phyloP scores from a whole-genome alignment of 805 yeast genomes.

The Groenewaldozyma tartarivorans region DNA sequence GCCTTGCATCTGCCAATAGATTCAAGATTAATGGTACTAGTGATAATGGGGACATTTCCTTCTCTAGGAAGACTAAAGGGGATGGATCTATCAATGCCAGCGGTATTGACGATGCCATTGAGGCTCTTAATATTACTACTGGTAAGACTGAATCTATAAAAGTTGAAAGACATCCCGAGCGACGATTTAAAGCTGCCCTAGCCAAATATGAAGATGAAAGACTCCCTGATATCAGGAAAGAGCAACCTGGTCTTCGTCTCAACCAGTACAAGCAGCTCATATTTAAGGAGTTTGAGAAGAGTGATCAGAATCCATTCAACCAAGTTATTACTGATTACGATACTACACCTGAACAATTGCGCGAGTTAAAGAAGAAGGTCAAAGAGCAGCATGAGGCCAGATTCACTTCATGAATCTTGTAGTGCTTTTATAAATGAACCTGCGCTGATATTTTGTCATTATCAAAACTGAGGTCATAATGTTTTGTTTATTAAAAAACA shows the following conservation, averaged over 20 bases:
- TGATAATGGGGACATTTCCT: neutral
- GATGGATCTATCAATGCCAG: slow-evolving; percentile 40
- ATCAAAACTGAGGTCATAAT: no score
- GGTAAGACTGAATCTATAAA: slow-evolving; percentile 47
- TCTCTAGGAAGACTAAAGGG: neutral
- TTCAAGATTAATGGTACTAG: neutral
- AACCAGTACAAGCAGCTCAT: slow-evolving; percentile 69
- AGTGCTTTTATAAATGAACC: neutral
- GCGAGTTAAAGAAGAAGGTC: slow-evolving; percentile 36
- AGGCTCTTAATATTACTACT: slow-evolving; percentile 60
- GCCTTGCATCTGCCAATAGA: neutral
- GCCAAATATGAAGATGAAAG: slow-evolving; percentile 63
- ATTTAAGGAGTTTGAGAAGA: slow-evolving; percentile 72
- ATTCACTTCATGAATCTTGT: no score
- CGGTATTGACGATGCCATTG: slow-evolving; percentile 70
- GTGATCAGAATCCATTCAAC: slow-evolving; percentile 77
- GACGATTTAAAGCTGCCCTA: slow-evolving; percentile 75
- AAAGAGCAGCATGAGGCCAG: slow-evolving; percentile 35
- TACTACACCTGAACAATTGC: slow-evolving; percentile 50
- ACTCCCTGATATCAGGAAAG: slow-evolving; percentile 62
- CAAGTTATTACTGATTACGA: slow-evolving; percentile 58
- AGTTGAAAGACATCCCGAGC: slow-evolving; percentile 79
- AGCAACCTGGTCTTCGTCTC: slow-evolving; percentile 69
- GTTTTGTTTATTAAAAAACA: no score
- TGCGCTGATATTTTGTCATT: no score